These are phyloP conservation scores for Podospora bellae-mahoneyi DNA, from an alignment of 495 filamentous ascomycete species.

Conservation along the genomic window DNA sequence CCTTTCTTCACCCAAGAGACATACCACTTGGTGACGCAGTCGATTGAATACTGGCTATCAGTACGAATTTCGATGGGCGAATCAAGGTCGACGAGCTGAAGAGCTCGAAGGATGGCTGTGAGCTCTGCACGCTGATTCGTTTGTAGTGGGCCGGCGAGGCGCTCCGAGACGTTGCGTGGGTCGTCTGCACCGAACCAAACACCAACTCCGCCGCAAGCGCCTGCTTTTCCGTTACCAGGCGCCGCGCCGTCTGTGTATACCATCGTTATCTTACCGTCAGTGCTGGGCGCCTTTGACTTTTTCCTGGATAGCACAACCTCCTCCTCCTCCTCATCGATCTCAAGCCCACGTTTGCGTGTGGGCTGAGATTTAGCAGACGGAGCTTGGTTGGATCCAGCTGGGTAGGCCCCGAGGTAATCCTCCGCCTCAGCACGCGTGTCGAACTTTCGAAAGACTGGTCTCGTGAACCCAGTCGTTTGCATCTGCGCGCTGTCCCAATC, in stretches of 20 bases:
- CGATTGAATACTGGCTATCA: conserved; percentile 84
- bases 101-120: conserved; percentile 77
- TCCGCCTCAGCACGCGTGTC: conserved; percentile 71
- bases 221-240: conserved; percentile 67
- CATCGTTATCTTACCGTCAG: conserved; percentile 16
- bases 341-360: conserved; percentile 29
- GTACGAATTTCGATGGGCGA: conserved; percentile 66
- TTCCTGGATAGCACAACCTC: conserved; percentile 50
- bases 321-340: conserved; percentile 29
- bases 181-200: conserved; percentile 81
- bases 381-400: conserved; percentile 39
- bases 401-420: conserved; percentile 36
- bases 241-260: conserved; percentile 91
- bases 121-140: conserved; percentile 96
- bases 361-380: conserved; percentile 28
- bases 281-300: conserved; percentile 46
- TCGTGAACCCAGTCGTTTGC: conserved; percentile 72
- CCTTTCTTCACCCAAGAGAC: conserved; percentile 71
- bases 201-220: conserved; percentile 77
- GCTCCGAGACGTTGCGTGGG: conserved; percentile 75
- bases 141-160: conserved; percentile 67
- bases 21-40: conserved; percentile 86
- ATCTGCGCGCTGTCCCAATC: conserved; percentile 76
- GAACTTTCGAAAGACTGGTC: conserved; percentile 80
- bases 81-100: conserved; percentile 60